A percentile compares a stretch with the other conserved stretches of the same genome.
These are phyloP conservation scores for Polyplosphaeria fusca DNA, from an alignment of 495 filamentous ascomycete genomes.

Conservation along the genomic window DNA sequence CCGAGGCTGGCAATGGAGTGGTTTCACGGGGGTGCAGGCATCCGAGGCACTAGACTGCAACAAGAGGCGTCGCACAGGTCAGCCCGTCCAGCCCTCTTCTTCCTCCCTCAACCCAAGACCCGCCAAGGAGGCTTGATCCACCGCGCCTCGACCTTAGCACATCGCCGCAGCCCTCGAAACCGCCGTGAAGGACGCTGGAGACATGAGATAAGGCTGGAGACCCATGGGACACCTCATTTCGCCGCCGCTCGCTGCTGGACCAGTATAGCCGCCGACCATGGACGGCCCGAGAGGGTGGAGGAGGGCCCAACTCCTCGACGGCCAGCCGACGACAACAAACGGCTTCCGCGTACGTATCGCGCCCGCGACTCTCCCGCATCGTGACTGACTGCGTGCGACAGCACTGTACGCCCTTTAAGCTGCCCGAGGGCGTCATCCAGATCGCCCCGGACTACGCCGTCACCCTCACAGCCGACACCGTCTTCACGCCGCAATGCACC, in stretches of 20 bases:
- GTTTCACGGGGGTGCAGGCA: too few relatives aligned
- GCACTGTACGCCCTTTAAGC: constrained; percentile 45
- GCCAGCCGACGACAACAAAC: constrained; percentile 19
- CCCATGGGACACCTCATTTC: constrained; percentile 19
- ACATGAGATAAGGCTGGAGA: constrained; percentile 5
- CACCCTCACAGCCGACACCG: constrained; percentile 40
- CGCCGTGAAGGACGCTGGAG: constrained; percentile 1
- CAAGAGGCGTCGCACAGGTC: too few relatives aligned
- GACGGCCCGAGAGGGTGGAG: constrained; percentile 6
- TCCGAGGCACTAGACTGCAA: too few relatives aligned
- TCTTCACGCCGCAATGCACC: constrained; percentile 45
- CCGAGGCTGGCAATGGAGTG: too few relatives aligned
- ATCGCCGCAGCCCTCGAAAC: constrained; percentile 7
- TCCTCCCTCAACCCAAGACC: too few relatives aligned
- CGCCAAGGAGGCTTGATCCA: too few relatives aligned
- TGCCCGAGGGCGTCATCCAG: constrained; percentile 40
- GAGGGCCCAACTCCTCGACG: constrained; percentile 18
- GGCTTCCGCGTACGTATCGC: constrained; percentile 16
- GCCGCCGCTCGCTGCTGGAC: constrained; percentile 17
- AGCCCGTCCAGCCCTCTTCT: too few relatives aligned
- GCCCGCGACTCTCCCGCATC: neutral
- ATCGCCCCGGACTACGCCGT: constrained; percentile 35
- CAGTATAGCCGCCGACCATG: constrained; percentile 30
- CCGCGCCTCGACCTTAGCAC: neutral
- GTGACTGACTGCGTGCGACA: constrained; percentile 20